Evolutionary conservation across 306 rosid genomes (phyloP).

Genomic region (Adenanthera pavonina): DNA sequence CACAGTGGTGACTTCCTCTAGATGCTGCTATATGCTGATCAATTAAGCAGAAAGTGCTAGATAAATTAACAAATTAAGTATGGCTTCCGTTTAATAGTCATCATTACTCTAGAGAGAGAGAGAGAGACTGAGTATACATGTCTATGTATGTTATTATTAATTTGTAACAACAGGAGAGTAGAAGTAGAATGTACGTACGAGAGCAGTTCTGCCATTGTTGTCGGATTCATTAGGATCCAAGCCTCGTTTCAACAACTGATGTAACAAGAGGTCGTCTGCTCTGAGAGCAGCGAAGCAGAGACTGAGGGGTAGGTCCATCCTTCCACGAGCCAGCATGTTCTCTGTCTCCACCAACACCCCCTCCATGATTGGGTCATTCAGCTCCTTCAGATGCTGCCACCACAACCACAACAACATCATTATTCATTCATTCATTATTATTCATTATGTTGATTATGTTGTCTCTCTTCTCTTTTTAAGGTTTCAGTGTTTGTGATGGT

Average conservation of each 20-base stretch:
- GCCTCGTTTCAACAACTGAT: constrained; percentile 75
- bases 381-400: constrained; percentile 74
- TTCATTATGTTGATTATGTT: not conserved
- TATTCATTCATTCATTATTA: not conserved
- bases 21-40: constrained; percentile 83
- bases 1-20: constrained; percentile 80
- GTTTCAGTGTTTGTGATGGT: not conserved
- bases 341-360: constrained; percentile 83
- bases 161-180: no score
- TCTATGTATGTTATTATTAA: no score
- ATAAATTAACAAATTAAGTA: constrained; percentile 5
- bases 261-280: constrained; percentile 84
- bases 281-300: constrained; percentile 81
- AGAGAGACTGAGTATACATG: no score
- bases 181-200: constrained; percentile 53
- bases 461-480: not conserved
- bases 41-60: constrained; percentile 32
- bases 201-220: constrained; percentile 77
- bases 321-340: constrained; percentile 91
- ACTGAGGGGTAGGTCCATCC: constrained; percentile 90
- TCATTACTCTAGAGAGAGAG: no score
- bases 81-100: no score
- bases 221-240: constrained; percentile 84
- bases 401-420: not conserved
- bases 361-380: constrained; percentile 77